Evolutionary conservation across 2,329 filamentous ascomycete species (phyloP).

Genomic region (Purpureocillium lavendulum): DNA sequence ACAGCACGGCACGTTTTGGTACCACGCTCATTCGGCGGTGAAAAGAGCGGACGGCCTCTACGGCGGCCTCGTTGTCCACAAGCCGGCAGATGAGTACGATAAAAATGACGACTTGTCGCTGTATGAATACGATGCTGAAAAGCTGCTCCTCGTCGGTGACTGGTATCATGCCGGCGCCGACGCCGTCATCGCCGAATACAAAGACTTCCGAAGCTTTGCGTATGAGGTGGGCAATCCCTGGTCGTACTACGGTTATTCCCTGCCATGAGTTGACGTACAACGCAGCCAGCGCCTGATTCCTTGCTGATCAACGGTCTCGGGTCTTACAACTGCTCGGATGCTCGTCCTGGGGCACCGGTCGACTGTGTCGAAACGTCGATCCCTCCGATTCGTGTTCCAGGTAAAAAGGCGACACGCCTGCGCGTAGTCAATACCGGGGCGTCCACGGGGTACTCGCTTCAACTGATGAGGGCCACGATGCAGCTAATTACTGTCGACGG

Average conservation of each 20-base stretch:
- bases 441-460: conserved; percentile 8
- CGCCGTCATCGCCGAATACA: conserved; percentile 4
- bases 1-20: conserved; percentile 53
- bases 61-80: conserved; percentile 7
- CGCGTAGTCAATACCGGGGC: conserved; percentile 8
- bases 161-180: conserved; percentile 8
- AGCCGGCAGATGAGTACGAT: neutral
- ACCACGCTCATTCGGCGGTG: conserved; percentile 11
- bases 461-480: conserved; percentile 5
- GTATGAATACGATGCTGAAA: conserved; percentile 6
- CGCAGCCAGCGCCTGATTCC: conserved; percentile 7
- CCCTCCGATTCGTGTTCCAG: conserved; percentile 1
- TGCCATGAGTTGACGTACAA: neutral
- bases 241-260: neutral
- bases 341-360: conserved; percentile 1
- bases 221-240: conserved; percentile 5
- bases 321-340: conserved; percentile 7
- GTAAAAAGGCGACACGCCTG: conserved; percentile 4
- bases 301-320: conserved; percentile 8
- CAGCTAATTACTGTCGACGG: conserved; percentile 9
- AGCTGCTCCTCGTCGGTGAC: conserved; percentile 7
- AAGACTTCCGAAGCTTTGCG: conserved; percentile 6
- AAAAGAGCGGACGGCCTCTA: conserved; percentile 9
- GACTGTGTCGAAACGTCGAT: conserved; percentile 4
- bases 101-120: neutral